Percentiles rank a stretch among this genome's conserved stretches.
These are phyloP conservation scores for Voacanga thouarsii DNA, from an alignment of 257 asterid genomes.

Conservation along the genomic window DNA sequence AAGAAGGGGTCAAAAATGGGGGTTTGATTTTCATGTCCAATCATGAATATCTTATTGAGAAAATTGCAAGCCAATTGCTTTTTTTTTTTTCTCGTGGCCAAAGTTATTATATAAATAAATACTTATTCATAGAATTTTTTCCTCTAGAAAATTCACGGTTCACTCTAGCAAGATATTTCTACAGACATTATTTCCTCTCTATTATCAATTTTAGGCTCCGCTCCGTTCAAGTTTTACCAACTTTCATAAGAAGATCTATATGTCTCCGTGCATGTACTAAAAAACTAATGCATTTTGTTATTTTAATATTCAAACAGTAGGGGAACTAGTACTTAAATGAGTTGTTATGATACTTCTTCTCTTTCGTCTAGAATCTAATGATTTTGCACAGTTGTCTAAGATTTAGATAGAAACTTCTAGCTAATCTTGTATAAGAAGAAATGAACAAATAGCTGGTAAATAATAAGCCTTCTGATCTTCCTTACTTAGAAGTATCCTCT, in stretches of 20 bases:
- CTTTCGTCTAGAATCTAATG: slow-evolving; percentile 91
- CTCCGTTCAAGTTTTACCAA: slow-evolving; percentile 82
- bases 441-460: slow-evolving; percentile 81
- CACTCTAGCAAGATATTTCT: slow-evolving; percentile 82
- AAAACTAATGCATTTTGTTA: neutral
- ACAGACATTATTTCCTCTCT: slow-evolving; percentile 77
- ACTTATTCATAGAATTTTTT: neutral
- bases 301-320: neutral
- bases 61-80: neutral
- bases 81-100: neutral
- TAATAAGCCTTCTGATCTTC: slow-evolving; percentile 14
- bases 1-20: neutral
- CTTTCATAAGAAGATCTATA: slow-evolving; percentile 83
- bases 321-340: neutral
- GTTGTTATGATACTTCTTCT: slow-evolving; percentile 54
- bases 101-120: neutral
- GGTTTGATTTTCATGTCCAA: neutral
- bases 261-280: neutral
- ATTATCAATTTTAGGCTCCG: slow-evolving; percentile 98
- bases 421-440: slow-evolving; percentile 92
- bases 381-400: slow-evolving; percentile 98
- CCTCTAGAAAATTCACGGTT: slow-evolving; percentile 81
- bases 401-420: slow-evolving; percentile 97
- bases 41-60: neutral
- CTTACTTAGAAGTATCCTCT: neutral